phyloP scores from a whole-genome alignment of 345 rosid species.

The Citrus cavaleriei region DNA sequence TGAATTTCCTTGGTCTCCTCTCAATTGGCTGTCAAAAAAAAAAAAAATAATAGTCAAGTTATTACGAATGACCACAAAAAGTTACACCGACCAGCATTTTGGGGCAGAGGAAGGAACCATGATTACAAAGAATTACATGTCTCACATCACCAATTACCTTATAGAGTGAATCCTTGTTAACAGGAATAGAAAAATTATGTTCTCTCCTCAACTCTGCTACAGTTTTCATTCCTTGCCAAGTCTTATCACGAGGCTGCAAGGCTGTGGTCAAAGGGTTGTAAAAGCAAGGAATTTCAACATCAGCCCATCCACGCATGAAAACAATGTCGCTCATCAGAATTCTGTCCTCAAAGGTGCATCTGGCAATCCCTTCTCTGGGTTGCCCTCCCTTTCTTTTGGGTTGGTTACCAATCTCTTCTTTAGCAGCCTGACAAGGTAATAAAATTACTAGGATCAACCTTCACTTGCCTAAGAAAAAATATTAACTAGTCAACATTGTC shows the following conservation, averaged over 20 bases:
- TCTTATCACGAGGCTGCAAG: conserved; percentile 73
- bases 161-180: conserved; percentile 83
- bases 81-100: background rate
- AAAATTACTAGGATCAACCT: background rate
- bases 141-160: conserved; percentile 43
- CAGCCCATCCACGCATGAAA: conserved; percentile 77
- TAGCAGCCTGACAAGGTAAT: conserved; percentile 54
- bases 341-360: conserved; percentile 97
- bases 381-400: conserved; percentile 63
- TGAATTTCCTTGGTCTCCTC: conserved; percentile 73
- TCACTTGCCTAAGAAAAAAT: background rate
- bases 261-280: conserved; percentile 85
- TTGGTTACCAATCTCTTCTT: conserved; percentile 68
- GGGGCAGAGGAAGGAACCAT: background rate
- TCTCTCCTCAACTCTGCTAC: conserved; percentile 78
- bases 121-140: background rate
- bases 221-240: conserved; percentile 95
- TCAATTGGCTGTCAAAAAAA: conserved; percentile 54
- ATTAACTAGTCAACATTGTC: background rate
- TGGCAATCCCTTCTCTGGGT: conserved; percentile 72
- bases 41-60: background rate
- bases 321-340: conserved; percentile 89
- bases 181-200: conserved; percentile 58
- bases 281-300: conserved; percentile 71
- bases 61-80: background rate